Percentiles rank a stretch among this genome's conserved stretches.
Evolutionary conservation across 2,329 filamentous ascomycete species (phyloP).

Genomic region (Thermothelomyces thermophilus): DNA sequence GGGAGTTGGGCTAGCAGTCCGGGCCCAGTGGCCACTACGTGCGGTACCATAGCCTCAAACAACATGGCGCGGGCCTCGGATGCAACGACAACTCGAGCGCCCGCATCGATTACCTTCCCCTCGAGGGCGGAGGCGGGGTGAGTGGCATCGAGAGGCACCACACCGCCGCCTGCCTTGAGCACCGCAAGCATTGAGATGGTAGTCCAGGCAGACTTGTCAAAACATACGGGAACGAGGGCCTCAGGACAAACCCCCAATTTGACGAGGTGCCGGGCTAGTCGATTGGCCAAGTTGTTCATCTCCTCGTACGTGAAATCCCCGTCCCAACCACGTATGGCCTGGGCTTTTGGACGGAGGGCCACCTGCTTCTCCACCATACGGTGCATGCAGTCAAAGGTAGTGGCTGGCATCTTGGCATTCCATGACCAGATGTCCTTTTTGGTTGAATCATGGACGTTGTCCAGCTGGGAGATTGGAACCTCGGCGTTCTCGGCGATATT

Average conservation of each 20-base stretch:
- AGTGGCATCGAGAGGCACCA: slow-evolving; percentile 21
- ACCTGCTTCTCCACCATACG: slow-evolving; percentile 23
- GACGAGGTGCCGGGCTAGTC: slow-evolving; percentile 19
- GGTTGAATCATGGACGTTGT: slow-evolving; percentile 15
- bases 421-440: slow-evolving; percentile 19
- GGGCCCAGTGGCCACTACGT: slow-evolving; percentile 17
- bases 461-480: slow-evolving; percentile 13
- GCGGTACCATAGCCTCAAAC: slow-evolving; percentile 21
- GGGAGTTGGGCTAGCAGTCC: slow-evolving; percentile 3
- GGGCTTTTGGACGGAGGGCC: slow-evolving; percentile 28
- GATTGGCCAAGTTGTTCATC: slow-evolving; percentile 16
- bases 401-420: slow-evolving; percentile 21
- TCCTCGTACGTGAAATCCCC: slow-evolving; percentile 18
- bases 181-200: slow-evolving; percentile 26
- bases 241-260: slow-evolving; percentile 12
- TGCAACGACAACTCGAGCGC: slow-evolving; percentile 18
- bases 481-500: slow-evolving; percentile 18
- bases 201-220: slow-evolving; percentile 26
- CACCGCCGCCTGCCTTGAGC: slow-evolving; percentile 25
- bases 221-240: slow-evolving; percentile 19
- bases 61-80: slow-evolving; percentile 11
- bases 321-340: slow-evolving; percentile 19
- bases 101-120: slow-evolving; percentile 18
- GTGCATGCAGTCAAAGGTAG: slow-evolving; percentile 19
- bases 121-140: slow-evolving; percentile 19